Evolutionary conservation across 169 alveolate species (phyloP), one percentile per base, ranked within the genome.

Genomic region (Ichthyophthirius multifiliis): DNA sequence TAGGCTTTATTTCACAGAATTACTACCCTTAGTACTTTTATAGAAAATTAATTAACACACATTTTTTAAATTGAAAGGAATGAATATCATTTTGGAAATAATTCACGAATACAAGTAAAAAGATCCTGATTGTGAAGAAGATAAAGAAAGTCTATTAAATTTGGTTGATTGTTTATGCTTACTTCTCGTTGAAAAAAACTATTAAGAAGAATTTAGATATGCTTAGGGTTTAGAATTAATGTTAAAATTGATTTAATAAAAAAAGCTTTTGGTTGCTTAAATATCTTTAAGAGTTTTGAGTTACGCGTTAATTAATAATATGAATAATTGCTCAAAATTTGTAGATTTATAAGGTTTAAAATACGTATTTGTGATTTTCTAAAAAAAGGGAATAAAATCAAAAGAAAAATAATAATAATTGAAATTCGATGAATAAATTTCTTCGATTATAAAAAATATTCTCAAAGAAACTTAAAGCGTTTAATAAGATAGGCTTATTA

Each of bases 111-210:
- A 62, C 31, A 65, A 47, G 43, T 62, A 76, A 32, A 76, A 76
- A 41, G 83, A 76, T 76, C 83, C 83, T 27, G 62, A 63, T 6
- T 37, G 76, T 27, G 47, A 43, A 76, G 83, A 76, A 13, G 75
- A 76, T 34, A 76, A 76, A n/a, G 83, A 76, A 63, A 76, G 47
- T 15, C 27, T 76, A 23, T 45, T 39, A 37, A 76, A 76, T 63
- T 34, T 76, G 0, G 46, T 34, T 37, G 83, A 76, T 39, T 55
- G 47, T n/a, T 65, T 76, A 23, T 48, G 45, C 16, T 41, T 76
- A 39, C 43, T 76, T 10, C 63, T 76, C n/a, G 48, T 63, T 23
- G 7, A 76, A 27, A 64, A 41, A 43, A 62, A 76, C 41, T 39
- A 63, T 41, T 55, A 76, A 63, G 75, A 76, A 12, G 65, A 30